Base-by-base conservation (phyloP, 495 filamentous ascomycete genomes). In the Penicillium coprophilum region DNA sequence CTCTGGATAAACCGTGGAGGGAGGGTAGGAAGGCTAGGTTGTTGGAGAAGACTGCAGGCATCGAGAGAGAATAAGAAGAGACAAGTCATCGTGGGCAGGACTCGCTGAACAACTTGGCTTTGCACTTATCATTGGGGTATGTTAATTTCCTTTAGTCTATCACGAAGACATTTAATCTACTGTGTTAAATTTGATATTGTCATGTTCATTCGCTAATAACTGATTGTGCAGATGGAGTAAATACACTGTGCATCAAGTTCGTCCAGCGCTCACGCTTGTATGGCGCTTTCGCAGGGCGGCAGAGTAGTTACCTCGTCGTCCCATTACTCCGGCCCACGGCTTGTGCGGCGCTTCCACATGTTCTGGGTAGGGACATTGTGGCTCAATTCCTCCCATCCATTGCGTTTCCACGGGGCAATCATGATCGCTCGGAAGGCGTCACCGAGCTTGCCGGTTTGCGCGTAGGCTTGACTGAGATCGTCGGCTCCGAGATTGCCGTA, bases 351-450 rank as follows among this genome's bases (percentile, higher is more conserved):
- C 28, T 9, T 46, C 43, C 43, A 38, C 34, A 38, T 38, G 34
- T 38, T n/a, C 24, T 1, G 34, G 34, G 64, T 55, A 23, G 70
- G 66, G 19, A 74, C 46, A 32, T 61, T 56, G 57, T 75, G 60
- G 20, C 46, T 61, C 52, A 79, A 53, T 46, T 64, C 76, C 36
- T 75, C 71, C 92, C 92, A 96, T 6, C 87, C 87, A 23, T 70
- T 70, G 36, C 57, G 68, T 47, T 66, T 77, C 91, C 91, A 97
- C 23, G 94, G 95, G 27, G 93, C 87, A 48, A 94, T 62, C 77
- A 94, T 82, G 50, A 94, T 79, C 30, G 87, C 87, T 56, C 80
- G 80, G 71, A 96, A 86, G 21, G 88, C 87, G 75, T 94, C 89
- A 32, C 78, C 79, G 12, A 83, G 75, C 49, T 78, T 83, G 21